Conservation (phyloP, 805 yeast genomes). For the Yamadazyma kitorensis region DNA sequence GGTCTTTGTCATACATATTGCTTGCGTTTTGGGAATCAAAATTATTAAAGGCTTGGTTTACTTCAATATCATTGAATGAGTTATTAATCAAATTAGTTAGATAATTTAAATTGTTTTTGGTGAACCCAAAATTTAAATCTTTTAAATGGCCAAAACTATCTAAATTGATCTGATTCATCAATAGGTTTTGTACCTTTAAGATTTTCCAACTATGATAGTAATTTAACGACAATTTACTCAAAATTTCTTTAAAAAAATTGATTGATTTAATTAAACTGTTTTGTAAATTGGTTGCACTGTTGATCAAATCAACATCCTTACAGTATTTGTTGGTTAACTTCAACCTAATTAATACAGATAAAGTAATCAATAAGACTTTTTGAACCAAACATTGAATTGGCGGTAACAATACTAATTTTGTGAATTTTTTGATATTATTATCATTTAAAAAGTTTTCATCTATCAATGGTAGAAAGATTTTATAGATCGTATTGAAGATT, state of each 20-base stretch:
- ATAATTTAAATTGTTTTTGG: constrained; percentile 4
- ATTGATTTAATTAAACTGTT: constrained; percentile 17
- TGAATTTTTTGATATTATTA: constrained; percentile 15
- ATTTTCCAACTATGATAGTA: constrained; percentile 65
- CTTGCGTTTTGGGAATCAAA: background rate
- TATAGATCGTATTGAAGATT: constrained; percentile 20
- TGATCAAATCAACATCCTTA: background rate
- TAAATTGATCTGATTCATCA: constrained; percentile 34
- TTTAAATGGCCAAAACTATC: too few species aligned
- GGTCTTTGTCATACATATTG: background rate
- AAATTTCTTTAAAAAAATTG: constrained; percentile 11
- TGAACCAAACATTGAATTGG: constrained; percentile 33
- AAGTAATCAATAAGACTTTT: constrained; percentile 26
- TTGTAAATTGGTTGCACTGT: constrained; percentile 7
- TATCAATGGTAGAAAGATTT: constrained; percentile 14
- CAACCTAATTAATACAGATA: constrained; percentile 19
- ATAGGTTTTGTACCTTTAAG: constrained; percentile 47
- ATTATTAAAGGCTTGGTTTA: constrained; percentile 5
- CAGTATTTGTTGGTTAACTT: constrained; percentile 4
- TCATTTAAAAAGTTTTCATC: constrained; percentile 2
- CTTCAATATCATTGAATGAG: constrained; percentile 6
- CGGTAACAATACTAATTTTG: constrained; percentile 32
- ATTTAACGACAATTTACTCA: constrained; percentile 42
- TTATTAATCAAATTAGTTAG: background rate
- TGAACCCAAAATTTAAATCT: constrained; percentile 6